Conservation (phyloP, 2,329 filamentous ascomycete species). For the Cladosporium oxysporum region DNA sequence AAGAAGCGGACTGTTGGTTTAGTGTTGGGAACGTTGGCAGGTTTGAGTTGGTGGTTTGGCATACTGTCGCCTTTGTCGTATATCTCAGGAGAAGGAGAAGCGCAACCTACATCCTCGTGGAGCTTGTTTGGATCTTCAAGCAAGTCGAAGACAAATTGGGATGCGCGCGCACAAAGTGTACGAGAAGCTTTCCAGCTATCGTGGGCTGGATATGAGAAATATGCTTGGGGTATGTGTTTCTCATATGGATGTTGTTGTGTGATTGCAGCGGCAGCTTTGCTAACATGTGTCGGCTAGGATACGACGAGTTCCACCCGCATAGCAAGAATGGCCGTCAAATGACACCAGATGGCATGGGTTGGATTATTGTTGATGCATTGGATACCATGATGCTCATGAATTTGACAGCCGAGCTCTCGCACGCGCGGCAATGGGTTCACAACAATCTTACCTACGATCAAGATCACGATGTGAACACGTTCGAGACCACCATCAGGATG, state of each 20-base stretch:
- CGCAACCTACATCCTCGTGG: slow-evolving; percentile 6
- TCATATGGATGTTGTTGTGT: not conserved
- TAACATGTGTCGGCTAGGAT: slow-evolving; percentile 44
- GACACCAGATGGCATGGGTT: slow-evolving; percentile 85
- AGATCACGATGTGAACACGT: slow-evolving; percentile 93
- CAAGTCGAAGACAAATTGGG: slow-evolving; percentile 64
- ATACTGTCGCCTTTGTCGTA: slow-evolving; percentile 50
- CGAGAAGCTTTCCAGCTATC: slow-evolving; percentile 88
- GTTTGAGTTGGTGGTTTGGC: slow-evolving; percentile 69
- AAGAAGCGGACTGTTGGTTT: slow-evolving; percentile 63
- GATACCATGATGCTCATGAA: slow-evolving; percentile 99
- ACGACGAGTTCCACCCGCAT: slow-evolving; percentile 84
- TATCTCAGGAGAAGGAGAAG: slow-evolving; percentile 22
- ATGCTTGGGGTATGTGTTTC: slow-evolving; percentile 80
- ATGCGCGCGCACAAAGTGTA: slow-evolving; percentile 73
- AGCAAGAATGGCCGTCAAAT: slow-evolving; percentile 80
- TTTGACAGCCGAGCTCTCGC: slow-evolving; percentile 77
- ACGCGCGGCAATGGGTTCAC: slow-evolving; percentile 87
- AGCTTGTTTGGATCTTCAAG: slow-evolving; percentile 55
- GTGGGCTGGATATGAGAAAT: slow-evolving; percentile 88
- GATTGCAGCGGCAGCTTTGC: slow-evolving; percentile 1
- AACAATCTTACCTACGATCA: slow-evolving; percentile 82
- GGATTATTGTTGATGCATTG: slow-evolving; percentile 96
- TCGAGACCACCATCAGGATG: slow-evolving; percentile 98
- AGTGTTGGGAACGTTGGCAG: slow-evolving; percentile 56